A percentile compares a stretch with the other conserved stretches of the same genome.
Evolutionary conservation across 441 rosid genomes (phyloP).

Genomic region (Corymbia citriodora): DNA sequence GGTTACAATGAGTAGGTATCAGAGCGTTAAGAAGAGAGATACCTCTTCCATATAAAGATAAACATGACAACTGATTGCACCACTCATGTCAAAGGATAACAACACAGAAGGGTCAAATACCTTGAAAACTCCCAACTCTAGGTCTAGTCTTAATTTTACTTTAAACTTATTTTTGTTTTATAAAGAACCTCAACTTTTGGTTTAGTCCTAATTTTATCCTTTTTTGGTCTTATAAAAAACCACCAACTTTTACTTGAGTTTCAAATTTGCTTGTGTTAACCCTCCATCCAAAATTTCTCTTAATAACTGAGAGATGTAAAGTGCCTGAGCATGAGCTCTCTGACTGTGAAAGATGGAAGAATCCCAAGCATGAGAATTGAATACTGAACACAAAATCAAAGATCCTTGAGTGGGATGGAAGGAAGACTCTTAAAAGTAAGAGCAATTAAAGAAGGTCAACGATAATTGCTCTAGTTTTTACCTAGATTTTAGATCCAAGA

Average conservation of each 20-base stretch:
- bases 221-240: too few species aligned
- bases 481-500: not conserved
- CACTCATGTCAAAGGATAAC: not conserved
- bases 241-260: not conserved
- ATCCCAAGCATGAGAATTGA: not conserved
- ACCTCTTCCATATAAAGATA: not conserved
- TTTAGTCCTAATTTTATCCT: too few species aligned
- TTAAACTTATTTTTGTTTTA: too few species aligned
- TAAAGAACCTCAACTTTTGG: not conserved
- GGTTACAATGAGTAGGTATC: too few species aligned
- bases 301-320: not conserved
- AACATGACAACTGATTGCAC: not conserved
- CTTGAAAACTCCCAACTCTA: not conserved
- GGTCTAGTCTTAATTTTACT: not conserved
- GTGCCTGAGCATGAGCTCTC: not conserved
- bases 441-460: not conserved
- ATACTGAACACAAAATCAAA: rapidly evolving
- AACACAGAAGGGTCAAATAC: not conserved
- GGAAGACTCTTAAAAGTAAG: not conserved
- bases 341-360: rapidly evolving
- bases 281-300: not conserved
- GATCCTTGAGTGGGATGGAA: not conserved
- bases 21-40: not conserved
- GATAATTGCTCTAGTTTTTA: not conserved
- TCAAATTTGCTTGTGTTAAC: too few species aligned